Evolutionary conservation across 306 rosid genomes (phyloP).

Genomic region (Ceratonia siliqua): DNA sequence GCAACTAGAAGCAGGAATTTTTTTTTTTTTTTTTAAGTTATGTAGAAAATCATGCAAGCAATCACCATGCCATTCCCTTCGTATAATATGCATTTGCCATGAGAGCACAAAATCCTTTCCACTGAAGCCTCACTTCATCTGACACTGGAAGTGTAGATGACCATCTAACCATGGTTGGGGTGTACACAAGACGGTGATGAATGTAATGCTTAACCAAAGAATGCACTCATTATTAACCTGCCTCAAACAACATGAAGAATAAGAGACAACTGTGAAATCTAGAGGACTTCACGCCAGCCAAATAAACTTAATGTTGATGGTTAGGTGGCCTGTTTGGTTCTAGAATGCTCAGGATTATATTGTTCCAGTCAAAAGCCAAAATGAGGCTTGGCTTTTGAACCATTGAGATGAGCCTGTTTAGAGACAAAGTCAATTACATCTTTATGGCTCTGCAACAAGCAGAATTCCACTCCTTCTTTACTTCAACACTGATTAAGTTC

Average conservation of each 20-base stretch:
- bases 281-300: constrained; percentile 1
- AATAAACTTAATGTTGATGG: neutral
- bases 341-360: constrained; percentile 1
- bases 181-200: constrained; percentile 92
- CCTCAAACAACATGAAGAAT: constrained; percentile 25
- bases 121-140: constrained; percentile 82
- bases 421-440: neutral
- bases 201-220: constrained; percentile 88
- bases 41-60: neutral
- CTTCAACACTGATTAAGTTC: constrained; percentile 3
- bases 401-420: neutral
- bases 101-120: constrained; percentile 98
- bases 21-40: too few relatives aligned
- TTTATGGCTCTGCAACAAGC: neutral
- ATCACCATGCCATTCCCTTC: constrained; percentile 98
- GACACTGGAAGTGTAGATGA: constrained; percentile 88
- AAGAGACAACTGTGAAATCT: constrained; percentile 5
- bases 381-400: neutral
- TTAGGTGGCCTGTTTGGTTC: neutral
- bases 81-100: constrained; percentile 91
- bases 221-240: constrained; percentile 96
- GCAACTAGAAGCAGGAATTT: neutral
- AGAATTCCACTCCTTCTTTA: neutral
- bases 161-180: constrained; percentile 98
- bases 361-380: neutral